phyloP scores from a whole-genome alignment of 2,329 filamentous ascomycete genomes.

The Fusarium proliferatum region DNA sequence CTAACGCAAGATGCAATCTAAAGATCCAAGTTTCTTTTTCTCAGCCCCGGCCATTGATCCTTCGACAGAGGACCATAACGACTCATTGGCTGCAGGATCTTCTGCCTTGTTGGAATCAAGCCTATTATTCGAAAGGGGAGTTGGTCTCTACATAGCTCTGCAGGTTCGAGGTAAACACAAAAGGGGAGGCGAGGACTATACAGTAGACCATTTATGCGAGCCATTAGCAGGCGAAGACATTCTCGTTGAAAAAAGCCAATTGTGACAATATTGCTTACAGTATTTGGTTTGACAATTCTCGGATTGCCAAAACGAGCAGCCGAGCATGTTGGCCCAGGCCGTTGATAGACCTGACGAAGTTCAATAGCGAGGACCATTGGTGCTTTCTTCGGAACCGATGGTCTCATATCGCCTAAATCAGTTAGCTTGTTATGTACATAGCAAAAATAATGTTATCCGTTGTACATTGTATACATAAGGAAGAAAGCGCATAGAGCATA shows the following conservation, averaged over 20 bases:
- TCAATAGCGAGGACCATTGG: not conserved
- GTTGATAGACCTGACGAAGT: conserved; percentile 18
- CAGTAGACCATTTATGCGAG: conserved; percentile 28
- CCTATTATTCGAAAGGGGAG: conserved; percentile 12
- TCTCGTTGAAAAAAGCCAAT: not conserved
- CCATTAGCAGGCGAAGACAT: conserved; percentile 21
- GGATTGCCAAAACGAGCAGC: not conserved
- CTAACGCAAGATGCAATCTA: conserved; percentile 29
- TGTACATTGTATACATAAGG: not conserved
- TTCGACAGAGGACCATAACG: not conserved
- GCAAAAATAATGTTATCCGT: not conserved
- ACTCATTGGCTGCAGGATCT: not conserved
- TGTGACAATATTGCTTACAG: conserved; percentile 1
- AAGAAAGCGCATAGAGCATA: not conserved
- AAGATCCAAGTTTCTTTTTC: conserved; percentile 29
- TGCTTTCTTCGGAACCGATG: conserved; percentile 10
- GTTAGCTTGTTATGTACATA: not conserved
- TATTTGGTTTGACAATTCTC: conserved; percentile 8
- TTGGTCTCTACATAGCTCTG: conserved; percentile 24
- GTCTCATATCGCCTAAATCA: not conserved
- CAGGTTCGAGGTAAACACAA: conserved; percentile 34
- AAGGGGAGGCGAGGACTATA: conserved; percentile 7
- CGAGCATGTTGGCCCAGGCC: conserved; percentile 3
- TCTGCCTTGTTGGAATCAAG: not conserved
- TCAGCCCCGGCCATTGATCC: not conserved